Evolutionary conservation across 2,329 filamentous ascomycete genomes (phyloP), one percentile per base, ranked within the genome.

Genomic region (Xylariaceae sp.): DNA sequence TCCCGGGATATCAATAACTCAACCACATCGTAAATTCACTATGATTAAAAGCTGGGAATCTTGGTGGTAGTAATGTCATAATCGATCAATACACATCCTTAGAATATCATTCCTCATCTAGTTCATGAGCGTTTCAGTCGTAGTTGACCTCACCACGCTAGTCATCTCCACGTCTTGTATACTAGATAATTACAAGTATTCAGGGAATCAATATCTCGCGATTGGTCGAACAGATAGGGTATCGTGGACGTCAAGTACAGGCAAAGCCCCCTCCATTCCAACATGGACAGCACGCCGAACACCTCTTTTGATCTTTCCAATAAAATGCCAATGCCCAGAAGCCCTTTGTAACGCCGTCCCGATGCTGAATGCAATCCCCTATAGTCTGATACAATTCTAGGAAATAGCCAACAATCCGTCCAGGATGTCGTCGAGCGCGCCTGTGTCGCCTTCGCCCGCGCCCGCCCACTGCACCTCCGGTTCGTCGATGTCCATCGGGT

Each of bases 401-500:
- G 57, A 49, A 42, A 75, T 76, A 7, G 75, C 72, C 32, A 82
- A 66, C 51, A 77, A 77, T 3, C 77, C 79, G 51, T 83, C 80
- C 44, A 86, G 69, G 14, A 85, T 71, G 38, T 66, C 69, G 57
- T 85, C 77, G 22, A 86, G 70, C 47, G 73, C 67, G 42, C 74
- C 69, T 58, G 73, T 72, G 54, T 85, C 81, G 30, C 71, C 66
- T 2, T 58, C 55, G 42, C 78, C 76, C 36, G 76, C 77, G 2
- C 83, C 84, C 42, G 85, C 82, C 84, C 84, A 87, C 56, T 74
- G 73, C n/a, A 47, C 47, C 44, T 55, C 53, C 10, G 65, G 63
- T 35, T 83, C 79, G 60, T 85, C 81, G 40, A 82, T 67, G 9
- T 85, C 81, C 79, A 83, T 84, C n/a, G 72, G 65, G 47, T 83